Evolutionary conservation across 306 rosid genomes (phyloP), one percentile per base, ranked within the genome.

Genomic region (Fragaria iinumae): DNA sequence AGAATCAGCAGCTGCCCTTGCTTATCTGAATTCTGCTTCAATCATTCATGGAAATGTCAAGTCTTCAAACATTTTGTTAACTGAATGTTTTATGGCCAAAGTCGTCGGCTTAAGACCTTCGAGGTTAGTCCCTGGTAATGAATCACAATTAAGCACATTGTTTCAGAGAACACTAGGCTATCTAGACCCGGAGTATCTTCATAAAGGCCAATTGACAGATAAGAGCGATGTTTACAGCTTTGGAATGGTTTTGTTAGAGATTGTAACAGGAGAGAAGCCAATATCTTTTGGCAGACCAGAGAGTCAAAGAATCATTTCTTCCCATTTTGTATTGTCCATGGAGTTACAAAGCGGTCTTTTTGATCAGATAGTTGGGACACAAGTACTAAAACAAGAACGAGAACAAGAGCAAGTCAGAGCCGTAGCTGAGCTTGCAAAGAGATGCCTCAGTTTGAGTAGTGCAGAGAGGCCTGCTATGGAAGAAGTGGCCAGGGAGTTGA

Each of bases 141-240:
- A 66, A 16, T 66, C 66, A 3, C 79, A 76, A 21, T 36, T 76
- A 29, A 66, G 3, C 7, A 49, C 73, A 20, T n/a, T 66, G 64
- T 17, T 50, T 8, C 73, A 50, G 23, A 41, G 50, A 12, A 76
- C 52, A 21, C 16, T 76, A 7, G 79, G 79, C 14, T 64, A 64
- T 48, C 32, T 64, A 5, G 73, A 76, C 11, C 79, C 67, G 3
- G 65, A 76, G 44, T 76, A 50, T 66, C 25, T 76, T 27, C 20
- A 4, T 1, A 64, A 43, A 39, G 55, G 80, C 27, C 73, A 76
- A 4, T 14, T 50, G 27, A 76, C 67, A 50, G 8, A 76, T 0
- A 64, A 76, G 67, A 67, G 80, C 3, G 67, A 76, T 17, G 74
- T 76, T 7, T 67, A 76, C 29, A 76, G 74, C 72, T 76, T 67